Evolutionary conservation across 2,329 filamentous ascomycete species (phyloP).

Genomic region (Pochonia chlamydosporia): DNA sequence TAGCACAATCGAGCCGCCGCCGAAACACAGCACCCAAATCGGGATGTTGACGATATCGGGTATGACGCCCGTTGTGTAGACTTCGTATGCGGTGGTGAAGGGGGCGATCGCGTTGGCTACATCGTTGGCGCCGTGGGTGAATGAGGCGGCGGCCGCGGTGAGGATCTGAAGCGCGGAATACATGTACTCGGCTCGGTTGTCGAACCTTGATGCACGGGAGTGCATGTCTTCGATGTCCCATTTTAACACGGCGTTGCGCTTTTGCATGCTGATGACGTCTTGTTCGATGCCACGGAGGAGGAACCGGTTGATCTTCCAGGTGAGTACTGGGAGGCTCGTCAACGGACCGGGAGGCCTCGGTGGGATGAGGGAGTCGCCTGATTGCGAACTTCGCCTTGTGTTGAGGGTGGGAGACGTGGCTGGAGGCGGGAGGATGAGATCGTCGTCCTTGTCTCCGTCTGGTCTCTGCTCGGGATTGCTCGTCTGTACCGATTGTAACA

Average conservation of each 20-base stretch:
- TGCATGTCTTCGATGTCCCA: constrained; percentile 44
- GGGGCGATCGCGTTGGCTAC: constrained; percentile 47
- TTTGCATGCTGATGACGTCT: constrained; percentile 41
- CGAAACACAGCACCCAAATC: constrained; percentile 43
- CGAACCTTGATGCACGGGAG: constrained; percentile 41
- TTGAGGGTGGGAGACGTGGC: constrained; percentile 14
- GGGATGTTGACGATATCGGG: constrained; percentile 33
- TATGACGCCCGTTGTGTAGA: constrained; percentile 38
- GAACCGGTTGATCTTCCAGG: constrained; percentile 33
- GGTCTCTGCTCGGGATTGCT: background rate
- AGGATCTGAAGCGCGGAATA: constrained; percentile 43
- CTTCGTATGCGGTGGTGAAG: constrained; percentile 45
- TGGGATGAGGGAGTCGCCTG: constrained; percentile 19
- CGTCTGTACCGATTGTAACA: constrained; percentile 28
- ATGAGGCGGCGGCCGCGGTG: constrained; percentile 48
- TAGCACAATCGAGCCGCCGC: constrained; percentile 43
- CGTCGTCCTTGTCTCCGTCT: constrained; percentile 22
- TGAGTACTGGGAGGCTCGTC: constrained; percentile 34
- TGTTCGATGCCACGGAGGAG: constrained; percentile 42
- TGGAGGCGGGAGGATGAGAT: constrained; percentile 25
- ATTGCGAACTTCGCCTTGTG: constrained; percentile 7
- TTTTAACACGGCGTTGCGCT: constrained; percentile 39
- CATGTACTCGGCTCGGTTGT: constrained; percentile 47
- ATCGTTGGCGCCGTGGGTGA: constrained; percentile 53
- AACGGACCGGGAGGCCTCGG: constrained; percentile 30